Evolutionary conservation across 768 basidiomycete species (phyloP), one percentile per base, ranked within the genome.

Genomic region (Pisolithus orientalis): DNA sequence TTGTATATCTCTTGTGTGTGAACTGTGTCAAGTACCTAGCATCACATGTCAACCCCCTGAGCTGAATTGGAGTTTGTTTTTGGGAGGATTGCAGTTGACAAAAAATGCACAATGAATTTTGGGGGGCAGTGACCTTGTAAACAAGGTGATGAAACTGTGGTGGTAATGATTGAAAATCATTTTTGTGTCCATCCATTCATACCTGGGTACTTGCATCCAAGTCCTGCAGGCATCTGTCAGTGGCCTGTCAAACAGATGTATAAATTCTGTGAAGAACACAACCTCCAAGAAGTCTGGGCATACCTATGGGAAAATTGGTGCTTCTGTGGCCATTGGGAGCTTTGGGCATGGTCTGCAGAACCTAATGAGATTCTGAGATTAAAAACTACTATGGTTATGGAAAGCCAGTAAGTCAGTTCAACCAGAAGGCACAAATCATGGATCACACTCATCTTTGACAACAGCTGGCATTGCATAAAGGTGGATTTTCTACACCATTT

Each of bases 401-500:
- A 53, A 28, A 51, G 42, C 38, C n/a, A n/a, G n/a, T n/a, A n/a
- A n/a, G n/a, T n/a, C n/a, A n/a, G n/a, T n/a, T n/a, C n/a, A n/a
- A n/a, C n/a, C n/a, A n/a, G n/a, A n/a, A n/a, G n/a, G n/a, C n/a
- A n/a, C n/a, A n/a, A n/a, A n/a, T n/a, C n/a, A n/a, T n/a, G n/a
- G n/a, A 17, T 17, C 38, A 29, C 10, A 47, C 27, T 47, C n/a
- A 27, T 28, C 27, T 16, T n/a, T n/a, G n/a, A 47, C 27, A 5
- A 8, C 37, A 70, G 70, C 57, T 71, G 69, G 70, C 54, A 62
- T 5, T 56, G 49, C 6, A 70, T 72, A 39, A 72, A 72, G 39
- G 53, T 68, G 43, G 70, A 70, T 51, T 51, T 71, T 2, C 62
- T 72, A 5, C n/a, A n/a, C n/a, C n/a, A n/a, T n/a, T n/a, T n/a